Base-by-base conservation (phyloP, 225 moss, liverwort and hornwort species). In the Marchantia paleacea region DNA sequence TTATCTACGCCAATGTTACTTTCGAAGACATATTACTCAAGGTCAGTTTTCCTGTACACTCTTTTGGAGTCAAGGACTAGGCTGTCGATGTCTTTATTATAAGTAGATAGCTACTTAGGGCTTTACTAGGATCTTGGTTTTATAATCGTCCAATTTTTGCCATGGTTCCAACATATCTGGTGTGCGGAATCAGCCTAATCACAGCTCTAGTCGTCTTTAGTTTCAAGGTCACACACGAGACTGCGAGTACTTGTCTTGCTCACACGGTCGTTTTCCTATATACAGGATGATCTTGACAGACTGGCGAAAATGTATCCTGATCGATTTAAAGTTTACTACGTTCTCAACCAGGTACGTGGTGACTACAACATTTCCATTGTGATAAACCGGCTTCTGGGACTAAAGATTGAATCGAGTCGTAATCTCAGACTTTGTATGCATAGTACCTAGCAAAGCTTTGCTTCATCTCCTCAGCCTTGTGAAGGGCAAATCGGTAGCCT, bases 1-100 rank as follows among this genome's bases (percentile, higher is more conserved):
- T 99, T 82, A 89, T 99, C 24, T 99, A 95, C 81, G 99, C 99
- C 0, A 99, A 99, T 85, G 95, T 99, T 6, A 94, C 92, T 6
- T 73, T 75, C 30, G 91, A 91, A 5, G 99, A 99, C 75, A 95
- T 99, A 83, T 81, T 99, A 71, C 87, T 99, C 60, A 99, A 94
- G 95, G 97, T 97, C 64, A 80, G 28, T 75, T 82, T 22, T 6
- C 25, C 28, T 75, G 3, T 75, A 53, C 20, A 53, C 3, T 18
- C n/a, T 74, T 25, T n/a, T 2, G 18, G 15, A 39, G 39, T 39
- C 39, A 39, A 39, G 39, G 39, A 39, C 39, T 39, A 39, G 39
- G 39, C 2, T 39, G 39, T 39, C 39, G 39, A 39, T 39, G 39
- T 39, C 39, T 39, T n/a, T 39, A 39, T 39, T 5, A 39, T 2